phyloP scores from a whole-genome alignment of 148 eudicot species.

The Euryodendron excelsum region DNA sequence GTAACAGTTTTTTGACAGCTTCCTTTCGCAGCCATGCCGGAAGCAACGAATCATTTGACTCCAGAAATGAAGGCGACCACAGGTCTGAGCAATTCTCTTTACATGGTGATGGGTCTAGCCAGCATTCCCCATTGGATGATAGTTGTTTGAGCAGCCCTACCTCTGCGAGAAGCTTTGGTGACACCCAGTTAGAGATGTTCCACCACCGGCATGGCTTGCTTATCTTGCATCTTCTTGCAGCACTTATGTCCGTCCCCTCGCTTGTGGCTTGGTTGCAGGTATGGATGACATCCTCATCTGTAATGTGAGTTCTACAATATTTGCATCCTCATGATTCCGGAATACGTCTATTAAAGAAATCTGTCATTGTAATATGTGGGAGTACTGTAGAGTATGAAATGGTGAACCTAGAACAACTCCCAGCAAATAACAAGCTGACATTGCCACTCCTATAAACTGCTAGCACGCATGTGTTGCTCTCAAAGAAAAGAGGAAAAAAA shows the following conservation, averaged over 20 bases:
- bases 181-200: constrained; percentile 81
- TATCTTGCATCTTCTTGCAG: constrained; percentile 72
- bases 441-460: not conserved
- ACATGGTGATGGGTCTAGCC: constrained; percentile 26
- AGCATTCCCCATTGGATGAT: constrained; percentile 30
- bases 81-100: constrained; percentile 26
- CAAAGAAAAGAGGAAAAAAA: too few relatives aligned
- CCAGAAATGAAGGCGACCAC: constrained; percentile 37
- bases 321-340: constrained; percentile 5
- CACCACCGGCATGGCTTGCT: constrained; percentile 91
- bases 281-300: constrained; percentile 2
- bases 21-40: constrained; percentile 72
- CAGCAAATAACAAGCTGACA: not conserved
- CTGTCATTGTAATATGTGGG: not conserved
- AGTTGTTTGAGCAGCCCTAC: constrained; percentile 42
- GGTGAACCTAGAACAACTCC: not conserved
- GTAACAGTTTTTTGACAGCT: constrained; percentile 75
- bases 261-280: constrained; percentile 94
- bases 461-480: not conserved
- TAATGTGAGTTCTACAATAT: constrained; percentile 1
- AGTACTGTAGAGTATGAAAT: not conserved
- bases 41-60: constrained; percentile 41
- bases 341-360: not conserved
- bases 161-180: constrained; percentile 64
- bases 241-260: constrained; percentile 83